phyloP scores from a whole-genome alignment of 306 rosid genomes.

The Astragalus glycyphyllos region DNA sequence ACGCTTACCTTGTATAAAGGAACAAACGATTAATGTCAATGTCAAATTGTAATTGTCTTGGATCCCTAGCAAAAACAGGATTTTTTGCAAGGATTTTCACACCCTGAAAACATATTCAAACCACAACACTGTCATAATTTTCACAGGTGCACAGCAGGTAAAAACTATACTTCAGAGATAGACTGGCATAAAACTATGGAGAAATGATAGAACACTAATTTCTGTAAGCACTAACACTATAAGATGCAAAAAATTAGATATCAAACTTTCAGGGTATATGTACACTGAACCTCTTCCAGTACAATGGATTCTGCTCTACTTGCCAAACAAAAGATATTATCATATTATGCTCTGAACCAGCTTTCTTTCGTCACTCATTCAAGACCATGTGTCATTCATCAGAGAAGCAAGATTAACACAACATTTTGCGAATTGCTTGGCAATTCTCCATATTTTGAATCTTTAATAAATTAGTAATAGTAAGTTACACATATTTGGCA shows the following conservation, averaged over 20 bases:
- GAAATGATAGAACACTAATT: constrained; percentile 8
- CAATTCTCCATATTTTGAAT: background rate
- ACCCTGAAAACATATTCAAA: constrained; percentile 52
- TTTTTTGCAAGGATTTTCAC: constrained; percentile 73
- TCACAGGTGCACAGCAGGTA: constrained; percentile 9
- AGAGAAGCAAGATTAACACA: background rate
- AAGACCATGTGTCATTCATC: constrained; percentile 1
- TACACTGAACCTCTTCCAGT: background rate
- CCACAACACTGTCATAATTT: constrained; percentile 11
- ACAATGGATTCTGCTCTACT: background rate
- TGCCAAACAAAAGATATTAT: background rate
- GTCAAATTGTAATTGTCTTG: constrained; percentile 70
- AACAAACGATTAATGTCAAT: constrained; percentile 82
- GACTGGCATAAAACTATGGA: background rate
- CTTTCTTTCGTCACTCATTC: background rate
- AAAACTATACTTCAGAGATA: background rate
- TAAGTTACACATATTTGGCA: constrained; percentile 8
- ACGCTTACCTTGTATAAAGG: constrained; percentile 74
- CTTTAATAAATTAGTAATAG: background rate
- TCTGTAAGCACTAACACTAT: constrained; percentile 15
- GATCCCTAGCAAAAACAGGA: constrained; percentile 74
- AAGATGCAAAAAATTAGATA: constrained; percentile 3
- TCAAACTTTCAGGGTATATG: background rate
- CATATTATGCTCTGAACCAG: background rate
- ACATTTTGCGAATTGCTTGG: background rate